Conservation (phyloP, 345 rosid genomes). For the Clausena lansium region DNA sequence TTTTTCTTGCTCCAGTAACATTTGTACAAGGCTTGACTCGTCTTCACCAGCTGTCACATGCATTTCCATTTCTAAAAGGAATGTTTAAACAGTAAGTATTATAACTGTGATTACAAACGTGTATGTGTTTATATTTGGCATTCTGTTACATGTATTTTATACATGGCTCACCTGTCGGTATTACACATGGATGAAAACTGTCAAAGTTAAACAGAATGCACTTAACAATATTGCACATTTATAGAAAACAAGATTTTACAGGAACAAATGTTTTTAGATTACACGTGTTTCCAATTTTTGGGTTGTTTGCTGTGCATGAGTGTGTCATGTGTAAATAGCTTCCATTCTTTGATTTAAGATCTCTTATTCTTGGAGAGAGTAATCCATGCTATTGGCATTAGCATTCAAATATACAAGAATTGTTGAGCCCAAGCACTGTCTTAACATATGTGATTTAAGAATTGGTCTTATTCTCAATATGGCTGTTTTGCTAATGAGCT, state of each 20-base stretch:
- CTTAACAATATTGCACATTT: background rate
- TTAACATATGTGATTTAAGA: background rate
- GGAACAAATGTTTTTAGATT: background rate
- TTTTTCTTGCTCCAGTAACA: slow-evolving; percentile 76
- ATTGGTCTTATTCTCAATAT: background rate
- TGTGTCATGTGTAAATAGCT: background rate
- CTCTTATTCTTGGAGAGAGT: background rate
- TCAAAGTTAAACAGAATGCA: background rate
- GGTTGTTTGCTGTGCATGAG: background rate
- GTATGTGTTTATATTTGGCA: background rate
- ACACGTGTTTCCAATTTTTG: background rate
- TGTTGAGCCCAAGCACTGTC: background rate
- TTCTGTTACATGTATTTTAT: background rate
- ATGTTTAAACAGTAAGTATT: slow-evolving; percentile 57
- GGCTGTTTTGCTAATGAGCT: background rate
- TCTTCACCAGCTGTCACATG: slow-evolving; percentile 45
- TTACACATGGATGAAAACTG: background rate
- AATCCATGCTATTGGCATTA: background rate
- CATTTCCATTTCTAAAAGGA: slow-evolving; percentile 62
- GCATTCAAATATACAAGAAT: background rate
- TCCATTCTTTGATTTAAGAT: background rate
- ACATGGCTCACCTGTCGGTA: slow-evolving; percentile 10
- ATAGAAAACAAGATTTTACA: no score
- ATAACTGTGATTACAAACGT: slow-evolving; percentile 10
- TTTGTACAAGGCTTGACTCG: slow-evolving; percentile 82